Conservation (phyloP, 2,329 filamentous ascomycete genomes). For the Cephalotrichum gorgonifer region DNA sequence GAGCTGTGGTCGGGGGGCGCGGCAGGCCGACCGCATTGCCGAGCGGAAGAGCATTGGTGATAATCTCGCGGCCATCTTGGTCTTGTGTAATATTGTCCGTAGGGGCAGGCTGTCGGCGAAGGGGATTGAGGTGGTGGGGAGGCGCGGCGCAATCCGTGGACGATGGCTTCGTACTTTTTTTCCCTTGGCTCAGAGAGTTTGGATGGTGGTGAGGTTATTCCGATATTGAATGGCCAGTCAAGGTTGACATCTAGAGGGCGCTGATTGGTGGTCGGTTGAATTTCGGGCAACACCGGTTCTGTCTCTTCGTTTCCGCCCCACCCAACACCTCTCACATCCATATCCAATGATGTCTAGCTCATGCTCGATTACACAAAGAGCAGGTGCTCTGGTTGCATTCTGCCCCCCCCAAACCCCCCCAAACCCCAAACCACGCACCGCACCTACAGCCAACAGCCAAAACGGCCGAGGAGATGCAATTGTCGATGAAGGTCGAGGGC, state of each 20-base stretch:
- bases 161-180: not conserved
- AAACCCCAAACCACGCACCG: too few species aligned
- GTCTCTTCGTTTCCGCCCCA: too few species aligned
- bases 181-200: constrained; percentile 3
- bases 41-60: constrained; percentile 60
- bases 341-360: too few species aligned
- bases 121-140: constrained; percentile 10
- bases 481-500: too few species aligned
- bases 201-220: constrained; percentile 2
- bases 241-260: constrained; percentile 1
- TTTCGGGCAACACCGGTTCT: constrained; percentile 10
- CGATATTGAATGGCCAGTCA: not conserved
- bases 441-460: too few species aligned
- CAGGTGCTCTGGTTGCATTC: too few species aligned
- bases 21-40: constrained; percentile 53
- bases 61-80: constrained; percentile 72
- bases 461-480: too few species aligned
- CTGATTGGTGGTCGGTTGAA: constrained; percentile 22
- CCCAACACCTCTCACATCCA: too few species aligned
- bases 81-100: constrained; percentile 10
- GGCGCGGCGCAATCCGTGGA: constrained; percentile 1
- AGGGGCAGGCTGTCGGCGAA: constrained; percentile 9
- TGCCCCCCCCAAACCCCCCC: too few species aligned
- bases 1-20: constrained; percentile 38
- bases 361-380: too few species aligned